Conservation (phyloP, 139 green algal genomes). For the Parachlorella kessleri region DNA sequence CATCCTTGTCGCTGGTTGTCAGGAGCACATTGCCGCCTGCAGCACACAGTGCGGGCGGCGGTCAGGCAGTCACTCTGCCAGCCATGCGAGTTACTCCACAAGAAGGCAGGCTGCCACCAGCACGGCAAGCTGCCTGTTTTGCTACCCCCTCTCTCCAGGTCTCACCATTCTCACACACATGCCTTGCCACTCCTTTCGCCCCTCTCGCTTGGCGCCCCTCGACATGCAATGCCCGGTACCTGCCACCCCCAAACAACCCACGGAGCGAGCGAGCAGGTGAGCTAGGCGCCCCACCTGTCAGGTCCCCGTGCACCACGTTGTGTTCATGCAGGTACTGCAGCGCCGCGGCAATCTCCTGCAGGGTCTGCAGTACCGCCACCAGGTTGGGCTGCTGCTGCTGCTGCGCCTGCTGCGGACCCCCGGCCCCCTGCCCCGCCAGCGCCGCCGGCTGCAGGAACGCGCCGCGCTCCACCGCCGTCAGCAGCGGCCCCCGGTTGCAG, state of each 20-base stretch:
- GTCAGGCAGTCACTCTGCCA: too few relatives aligned
- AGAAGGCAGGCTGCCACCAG: too few relatives aligned
- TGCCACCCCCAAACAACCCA: too few relatives aligned
- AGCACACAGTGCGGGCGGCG: too few relatives aligned
- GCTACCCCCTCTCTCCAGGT: too few relatives aligned
- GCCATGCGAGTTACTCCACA: too few relatives aligned
- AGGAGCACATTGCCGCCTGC: constrained; percentile 44
- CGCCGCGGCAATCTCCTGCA: constrained; percentile 53
- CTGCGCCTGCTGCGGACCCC: constrained; percentile 30
- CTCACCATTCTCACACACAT: not conserved
- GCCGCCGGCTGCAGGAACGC: constrained; percentile 39
- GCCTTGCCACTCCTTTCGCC: not conserved
- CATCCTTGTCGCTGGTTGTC: constrained; percentile 38
- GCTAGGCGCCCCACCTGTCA: too few relatives aligned
- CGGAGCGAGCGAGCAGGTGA: too few relatives aligned
- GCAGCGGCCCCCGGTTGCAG: constrained; percentile 50
- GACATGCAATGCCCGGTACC: too few relatives aligned
- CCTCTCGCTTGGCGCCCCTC: too few relatives aligned
- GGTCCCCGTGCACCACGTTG: constrained; percentile 46
- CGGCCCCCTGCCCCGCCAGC: too few relatives aligned
- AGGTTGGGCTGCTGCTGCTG: constrained; percentile 47
- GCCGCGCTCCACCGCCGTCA: constrained; percentile 52
- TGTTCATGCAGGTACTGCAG: constrained; percentile 50
- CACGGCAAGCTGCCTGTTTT: too few relatives aligned
- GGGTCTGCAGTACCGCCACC: constrained; percentile 41